phyloP scores from a whole-genome alignment of 257 asterid genomes.

The Lycium barbarum region DNA sequence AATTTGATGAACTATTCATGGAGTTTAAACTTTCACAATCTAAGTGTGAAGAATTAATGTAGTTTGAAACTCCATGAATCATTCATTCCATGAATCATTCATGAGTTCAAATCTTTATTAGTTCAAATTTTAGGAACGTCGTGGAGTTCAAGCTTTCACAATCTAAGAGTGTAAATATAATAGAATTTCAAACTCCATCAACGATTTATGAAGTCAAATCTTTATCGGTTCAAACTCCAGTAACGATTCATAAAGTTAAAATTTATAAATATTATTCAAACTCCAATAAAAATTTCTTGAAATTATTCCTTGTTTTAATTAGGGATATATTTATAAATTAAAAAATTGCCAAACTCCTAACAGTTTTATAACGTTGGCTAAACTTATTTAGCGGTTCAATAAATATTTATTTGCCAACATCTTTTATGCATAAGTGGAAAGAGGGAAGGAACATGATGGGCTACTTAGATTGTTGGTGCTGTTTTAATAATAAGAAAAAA shows the following conservation, averaged over 20 bases:
- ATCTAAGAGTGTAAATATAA: too few relatives aligned
- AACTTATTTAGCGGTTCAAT: not conserved
- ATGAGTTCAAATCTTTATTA: too few relatives aligned
- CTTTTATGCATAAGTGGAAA: not conserved
- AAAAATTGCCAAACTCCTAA: not conserved
- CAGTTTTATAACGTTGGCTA: not conserved
- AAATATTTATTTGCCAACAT: not conserved
- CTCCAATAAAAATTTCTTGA: not conserved
- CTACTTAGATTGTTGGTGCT: constrained; percentile 21
- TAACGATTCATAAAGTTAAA: too few relatives aligned
- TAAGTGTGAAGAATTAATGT: too few relatives aligned
- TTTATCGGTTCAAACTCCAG: too few relatives aligned
- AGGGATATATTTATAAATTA: not conserved
- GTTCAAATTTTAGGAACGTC: too few relatives aligned
- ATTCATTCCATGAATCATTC: too few relatives aligned
- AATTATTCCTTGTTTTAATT: not conserved
- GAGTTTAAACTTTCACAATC: too few relatives aligned
- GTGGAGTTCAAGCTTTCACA: too few relatives aligned
- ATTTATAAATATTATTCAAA: not conserved
- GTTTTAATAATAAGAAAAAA: constrained; percentile 26
- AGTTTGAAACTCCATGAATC: too few relatives aligned
- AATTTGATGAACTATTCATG: too few relatives aligned
- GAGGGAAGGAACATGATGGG: constrained; percentile 25
- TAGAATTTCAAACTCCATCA: not conserved
- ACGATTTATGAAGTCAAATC: not conserved